Base-by-base conservation (phyloP, 257 asterid species). In the Solanum paucissectum region DNA sequence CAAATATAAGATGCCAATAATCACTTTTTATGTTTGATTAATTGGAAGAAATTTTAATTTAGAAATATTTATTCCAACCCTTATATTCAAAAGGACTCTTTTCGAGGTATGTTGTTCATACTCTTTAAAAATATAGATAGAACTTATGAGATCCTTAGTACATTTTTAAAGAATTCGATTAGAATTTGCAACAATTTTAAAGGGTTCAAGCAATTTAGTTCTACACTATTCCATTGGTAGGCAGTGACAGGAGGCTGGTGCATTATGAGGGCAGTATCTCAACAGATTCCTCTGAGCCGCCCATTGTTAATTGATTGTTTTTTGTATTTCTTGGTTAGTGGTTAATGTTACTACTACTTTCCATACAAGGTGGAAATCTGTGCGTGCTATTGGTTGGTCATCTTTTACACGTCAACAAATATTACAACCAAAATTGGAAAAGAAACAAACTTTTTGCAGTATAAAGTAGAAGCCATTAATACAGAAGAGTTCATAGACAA, bases 91-190 rank as follows among this genome's bases (percentile, higher is more conserved):
- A 21, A 23, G 27, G 12, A 16, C n/a, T 52, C 3, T 52, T 52
- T 2, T 18, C 2, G 0, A 0, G 0, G 0, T 49, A 9, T 5
- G n/a, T 58, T 20, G 5, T n/a, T 23, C 1, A 2, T 1, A n/a
- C 1, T 23, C 14, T 10, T 62, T 1, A n/a, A 62, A 23, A n/a
- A 62, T 4, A 8, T 23, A 9, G 0, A 62, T 23, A 55, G 4
- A 18, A 18, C 4, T 18, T 55, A 9, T 62, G 6, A n/a, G 14
- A 4, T 62, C 10, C 27, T 21, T 21, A 20, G 3, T 58, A 9
- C 4, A 7, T 21, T 58, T 58, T 58, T 21, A 8, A 9, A 21
- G 12, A 58, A 58, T 4, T 62, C 5, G 0, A 4, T 1, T n/a
- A 4, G 1, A 5, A 10, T 52, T 12, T 20, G 12, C 18, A 12